phyloP scores from a whole-genome alignment of 805 yeast genomes.

The Millerozyma miso region DNA sequence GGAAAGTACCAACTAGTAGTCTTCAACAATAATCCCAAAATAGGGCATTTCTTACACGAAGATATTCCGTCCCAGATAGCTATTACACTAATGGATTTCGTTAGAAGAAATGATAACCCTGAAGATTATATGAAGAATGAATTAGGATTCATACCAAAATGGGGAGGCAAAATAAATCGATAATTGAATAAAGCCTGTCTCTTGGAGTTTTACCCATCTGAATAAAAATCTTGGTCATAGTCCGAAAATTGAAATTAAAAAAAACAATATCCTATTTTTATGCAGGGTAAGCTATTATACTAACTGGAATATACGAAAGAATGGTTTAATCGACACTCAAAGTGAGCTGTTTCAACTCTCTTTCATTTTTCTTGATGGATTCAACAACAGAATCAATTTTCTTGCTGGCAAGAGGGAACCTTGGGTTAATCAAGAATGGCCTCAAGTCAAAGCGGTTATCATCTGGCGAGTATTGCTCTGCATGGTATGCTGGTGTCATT shows the following conservation, averaged over 20 bases:
- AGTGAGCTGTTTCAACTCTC: slow-evolving; percentile 20
- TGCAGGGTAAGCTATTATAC: no score
- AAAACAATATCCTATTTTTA: no score
- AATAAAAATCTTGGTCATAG: no score
- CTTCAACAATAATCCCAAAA: slow-evolving; percentile 45
- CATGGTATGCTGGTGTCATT: slow-evolving; percentile 96
- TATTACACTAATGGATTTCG: slow-evolving; percentile 46
- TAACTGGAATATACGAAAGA: no score
- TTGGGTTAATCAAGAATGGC: slow-evolving; percentile 90
- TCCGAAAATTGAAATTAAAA: no score
- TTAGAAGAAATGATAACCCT: slow-evolving; percentile 41
- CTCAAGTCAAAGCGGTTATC: slow-evolving; percentile 94
- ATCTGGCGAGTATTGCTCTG: slow-evolving; percentile 97
- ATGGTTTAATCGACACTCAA: slow-evolving; percentile 48
- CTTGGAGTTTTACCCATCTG: no score
- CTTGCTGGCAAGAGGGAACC: slow-evolving; percentile 83
- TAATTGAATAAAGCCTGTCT: no score
- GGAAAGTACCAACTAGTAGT: slow-evolving; percentile 90
- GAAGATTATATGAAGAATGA: slow-evolving; percentile 26
- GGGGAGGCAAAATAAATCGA: slow-evolving; percentile 32
- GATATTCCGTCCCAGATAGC: slow-evolving; percentile 75
- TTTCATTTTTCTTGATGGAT: slow-evolving; percentile 42
- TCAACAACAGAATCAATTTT: slow-evolving; percentile 79
- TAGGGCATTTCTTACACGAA: slow-evolving; percentile 96
- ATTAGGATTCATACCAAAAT: slow-evolving; percentile 30